Base-by-base conservation (phyloP, 108 stramenopile species). In the Cyclotella baltica region DNA sequence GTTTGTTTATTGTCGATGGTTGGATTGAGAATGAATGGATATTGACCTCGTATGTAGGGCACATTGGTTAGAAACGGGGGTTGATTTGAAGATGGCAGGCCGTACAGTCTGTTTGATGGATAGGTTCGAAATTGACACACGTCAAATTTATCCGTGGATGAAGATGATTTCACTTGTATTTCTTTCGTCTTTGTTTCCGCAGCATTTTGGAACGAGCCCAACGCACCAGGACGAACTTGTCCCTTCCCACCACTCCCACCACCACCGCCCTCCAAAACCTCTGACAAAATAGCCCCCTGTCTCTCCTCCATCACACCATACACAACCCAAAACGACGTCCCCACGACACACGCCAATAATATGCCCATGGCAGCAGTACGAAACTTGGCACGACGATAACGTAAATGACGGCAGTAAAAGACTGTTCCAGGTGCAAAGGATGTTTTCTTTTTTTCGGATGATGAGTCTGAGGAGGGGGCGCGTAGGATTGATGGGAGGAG, bases 31-130 rank as follows among this genome's bases (percentile, higher is more conserved):
- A 92, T 27, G 20, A 80, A 73, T 0, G 94, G 94, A 55, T 70
- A 82, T 64, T 89, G 55, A 4, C 94, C 94, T 53, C 88, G 91
- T 56, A 96, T 89, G 67, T 96, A 96, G 28, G 88, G 82, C 8
- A 87, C 80, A 1, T 86, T 56, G 10, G 65, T 52, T 48, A 95
- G 72, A 77, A 94, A 94, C 13, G 72, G 62, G 19, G 88, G 89
- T 30, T 84, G 65, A 28, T 36, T 30, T 25, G 50, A 20, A 28
- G 73, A 30, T 8, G 43, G 23, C 18, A 86, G 51, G 4, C 78
- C 78, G 67, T 92, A 94, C 52, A 89, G 87, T 31, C 93, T 88
- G 67, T 78, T 86, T 20, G 84, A 56, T 52, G 90, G 89, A 70
- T 94, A 94, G 28, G 80, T 61, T 65, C 93, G 88, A 70, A 91